Evolutionary conservation across 768 basidiomycete species (phyloP), one percentile per base, ranked within the genome.

Genomic region (Xerocomellus dryophilus): DNA sequence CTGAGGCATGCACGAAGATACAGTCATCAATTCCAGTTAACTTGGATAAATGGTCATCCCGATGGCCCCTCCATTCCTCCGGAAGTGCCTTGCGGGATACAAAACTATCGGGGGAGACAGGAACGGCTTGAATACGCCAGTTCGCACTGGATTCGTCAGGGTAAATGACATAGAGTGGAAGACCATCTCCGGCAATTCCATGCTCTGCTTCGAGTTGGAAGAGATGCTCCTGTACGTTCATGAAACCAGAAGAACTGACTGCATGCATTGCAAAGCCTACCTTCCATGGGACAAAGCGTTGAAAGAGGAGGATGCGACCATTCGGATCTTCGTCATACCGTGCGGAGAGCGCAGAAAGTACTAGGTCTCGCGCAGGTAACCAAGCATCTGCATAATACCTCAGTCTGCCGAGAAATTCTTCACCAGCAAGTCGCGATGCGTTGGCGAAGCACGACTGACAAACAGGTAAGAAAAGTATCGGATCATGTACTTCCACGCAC

Each of bases 111-210:
- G 90, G 76, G 0, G 84, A 76, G 43, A 85, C 71, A 7, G 96
- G 88, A 17, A 99, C 90, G 7, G 96, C 95, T 67, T 98, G 96
- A 42, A 99, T 73, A 39, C 97, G 85, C 95, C 95, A 99, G 65
- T 79, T 85, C 7, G 75, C 79, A 41, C 61, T 76, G 1, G 74
- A 76, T 67, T 92, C 90, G 61, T 98, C 95, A 2, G 93, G 89
- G 68, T 98, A 98, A 50, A 99, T 75, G 48, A 94, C 78, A 68
- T 98, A 98, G 34, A 88, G 76, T 4, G 91, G 85, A 58, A 84
- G 76, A 47, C 77, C 73, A 8, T 80, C 68, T 1, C 70, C 66
- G 2, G 78, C 52, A 31, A 81, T 72, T 1, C 66, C 64, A 15
- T 79, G 70, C 48, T 87, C 83, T 3, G 72, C 68, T 71, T 98